A percentile compares a stretch with the other conserved stretches of the same genome.
Conservation (phyloP, 768 basidiomycete species). For the Lactarius indigo region DNA sequence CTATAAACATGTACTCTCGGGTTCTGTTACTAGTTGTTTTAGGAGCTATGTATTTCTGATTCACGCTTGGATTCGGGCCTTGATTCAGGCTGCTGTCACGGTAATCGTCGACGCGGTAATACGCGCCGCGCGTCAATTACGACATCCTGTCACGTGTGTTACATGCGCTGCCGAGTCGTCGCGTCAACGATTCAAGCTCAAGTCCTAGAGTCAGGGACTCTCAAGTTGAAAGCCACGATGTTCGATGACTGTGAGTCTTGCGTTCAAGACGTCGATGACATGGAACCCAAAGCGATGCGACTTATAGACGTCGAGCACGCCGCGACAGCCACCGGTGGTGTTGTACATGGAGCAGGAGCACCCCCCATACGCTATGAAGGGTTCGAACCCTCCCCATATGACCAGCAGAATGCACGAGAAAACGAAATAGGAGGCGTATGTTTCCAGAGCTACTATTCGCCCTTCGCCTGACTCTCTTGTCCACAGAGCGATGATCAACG, state of each 20-base stretch:
- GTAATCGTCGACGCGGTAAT: neutral
- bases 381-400: slow-evolving; percentile 73
- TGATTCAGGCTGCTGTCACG: neutral
- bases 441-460: slow-evolving; percentile 5
- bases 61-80: neutral
- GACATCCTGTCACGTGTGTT: neutral
- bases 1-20: slow-evolving; percentile 8
- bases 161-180: neutral
- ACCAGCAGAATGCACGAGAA: slow-evolving; percentile 46
- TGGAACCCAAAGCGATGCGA: slow-evolving; percentile 5
- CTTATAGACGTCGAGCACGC: slow-evolving; percentile 83
- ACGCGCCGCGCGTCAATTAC: neutral
- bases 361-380: slow-evolving; percentile 80
- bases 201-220: neutral
- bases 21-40: slow-evolving; percentile 17
- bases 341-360: slow-evolving; percentile 36
- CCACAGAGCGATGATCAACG: slow-evolving; percentile 33
- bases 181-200: neutral
- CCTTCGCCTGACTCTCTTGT: slow-evolving; percentile 17
- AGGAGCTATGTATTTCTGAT: slow-evolving; percentile 15
- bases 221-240: slow-evolving; percentile 27
- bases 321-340: slow-evolving; percentile 44
- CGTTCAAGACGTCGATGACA: neutral
- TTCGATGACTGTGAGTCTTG: slow-evolving; percentile 41
- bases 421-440: slow-evolving; percentile 34